Evolutionary conservation across 177 flowering plant species (phyloP).

Genomic region (Tripterygium wilfordii): DNA sequence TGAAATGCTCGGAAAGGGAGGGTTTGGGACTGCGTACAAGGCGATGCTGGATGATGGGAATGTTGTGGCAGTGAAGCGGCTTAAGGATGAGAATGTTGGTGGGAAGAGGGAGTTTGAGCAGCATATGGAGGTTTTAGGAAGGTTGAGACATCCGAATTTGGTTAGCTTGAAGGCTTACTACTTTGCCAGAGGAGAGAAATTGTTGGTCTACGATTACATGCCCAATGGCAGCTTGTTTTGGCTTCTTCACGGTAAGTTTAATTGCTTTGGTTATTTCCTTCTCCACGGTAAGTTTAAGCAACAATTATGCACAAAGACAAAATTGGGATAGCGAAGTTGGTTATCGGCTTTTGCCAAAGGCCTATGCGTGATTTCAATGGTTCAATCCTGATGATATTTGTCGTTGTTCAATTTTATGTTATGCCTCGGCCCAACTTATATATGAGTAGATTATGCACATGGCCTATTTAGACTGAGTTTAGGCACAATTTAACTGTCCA

Average conservation of each 20-base stretch:
- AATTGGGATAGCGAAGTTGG: too few species aligned
- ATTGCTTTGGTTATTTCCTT: not conserved
- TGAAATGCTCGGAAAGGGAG: conserved; percentile 89
- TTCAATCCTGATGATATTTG: too few species aligned
- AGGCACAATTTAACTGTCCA: too few species aligned
- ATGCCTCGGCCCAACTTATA: too few species aligned
- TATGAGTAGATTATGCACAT: too few species aligned
- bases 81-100: conserved; percentile 50
- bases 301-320: too few species aligned
- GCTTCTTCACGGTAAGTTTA: conserved; percentile 69
- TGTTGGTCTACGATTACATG: conserved; percentile 79
- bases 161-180: conserved; percentile 70
- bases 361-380: too few species aligned
- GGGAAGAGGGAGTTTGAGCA: conserved; percentile 71
- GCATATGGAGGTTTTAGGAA: conserved; percentile 73
- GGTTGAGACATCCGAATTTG: conserved; percentile 60
- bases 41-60: conserved; percentile 73
- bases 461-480: too few species aligned
- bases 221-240: conserved; percentile 72
- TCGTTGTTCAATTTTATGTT: too few species aligned
- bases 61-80: conserved; percentile 79
- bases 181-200: conserved; percentile 73
- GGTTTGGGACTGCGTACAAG: conserved; percentile 83
- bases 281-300: too few species aligned
- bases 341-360: too few species aligned